These are phyloP conservation scores for Striga hermonthica DNA, from an alignment of 305 asterid genomes.

Conservation along the genomic window DNA sequence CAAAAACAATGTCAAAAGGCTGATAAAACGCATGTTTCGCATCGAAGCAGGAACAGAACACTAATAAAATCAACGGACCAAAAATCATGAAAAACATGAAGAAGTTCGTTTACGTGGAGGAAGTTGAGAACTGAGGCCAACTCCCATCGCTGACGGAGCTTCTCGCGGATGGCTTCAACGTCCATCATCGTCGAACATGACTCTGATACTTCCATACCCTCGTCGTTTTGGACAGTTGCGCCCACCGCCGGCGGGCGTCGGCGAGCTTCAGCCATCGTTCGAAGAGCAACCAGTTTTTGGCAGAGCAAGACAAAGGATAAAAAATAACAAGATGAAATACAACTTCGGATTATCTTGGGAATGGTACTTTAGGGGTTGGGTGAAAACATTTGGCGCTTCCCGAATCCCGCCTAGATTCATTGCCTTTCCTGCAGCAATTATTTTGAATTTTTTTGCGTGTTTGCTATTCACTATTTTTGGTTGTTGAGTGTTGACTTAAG, in stretches of 20 bases:
- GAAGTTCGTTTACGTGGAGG: conserved; percentile 44
- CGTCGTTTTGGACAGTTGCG: conserved; percentile 27
- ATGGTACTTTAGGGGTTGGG: neutral
- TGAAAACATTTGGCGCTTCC: conserved; percentile 30
- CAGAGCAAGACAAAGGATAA: neutral
- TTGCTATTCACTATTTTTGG: no score
- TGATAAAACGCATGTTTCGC: neutral
- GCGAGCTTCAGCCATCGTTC: conserved; percentile 30
- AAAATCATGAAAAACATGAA: conserved; percentile 3
- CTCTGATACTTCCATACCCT: conserved; percentile 29
- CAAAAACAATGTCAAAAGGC: neutral
- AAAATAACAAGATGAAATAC: neutral
- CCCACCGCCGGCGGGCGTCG: conserved; percentile 28
- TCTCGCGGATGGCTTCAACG: conserved; percentile 38
- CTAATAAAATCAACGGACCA: conserved; percentile 9
- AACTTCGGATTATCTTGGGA: conserved; percentile 1
- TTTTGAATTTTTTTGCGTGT: no score
- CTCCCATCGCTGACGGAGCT: conserved; percentile 86
- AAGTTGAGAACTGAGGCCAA: conserved; percentile 91
- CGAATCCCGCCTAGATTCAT: conserved; percentile 36
- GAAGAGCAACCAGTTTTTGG: conserved; percentile 14
- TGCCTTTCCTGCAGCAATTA: no score
- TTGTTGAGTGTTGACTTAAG: no score
- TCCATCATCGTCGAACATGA: conserved; percentile 35
- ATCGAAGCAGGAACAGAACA: neutral